A percentile compares a stretch with the other conserved stretches of the same genome.
These are phyloP conservation scores for Cytospora schulzeri DNA, from an alignment of 2,329 filamentous ascomycete species.

Conservation along the genomic window DNA sequence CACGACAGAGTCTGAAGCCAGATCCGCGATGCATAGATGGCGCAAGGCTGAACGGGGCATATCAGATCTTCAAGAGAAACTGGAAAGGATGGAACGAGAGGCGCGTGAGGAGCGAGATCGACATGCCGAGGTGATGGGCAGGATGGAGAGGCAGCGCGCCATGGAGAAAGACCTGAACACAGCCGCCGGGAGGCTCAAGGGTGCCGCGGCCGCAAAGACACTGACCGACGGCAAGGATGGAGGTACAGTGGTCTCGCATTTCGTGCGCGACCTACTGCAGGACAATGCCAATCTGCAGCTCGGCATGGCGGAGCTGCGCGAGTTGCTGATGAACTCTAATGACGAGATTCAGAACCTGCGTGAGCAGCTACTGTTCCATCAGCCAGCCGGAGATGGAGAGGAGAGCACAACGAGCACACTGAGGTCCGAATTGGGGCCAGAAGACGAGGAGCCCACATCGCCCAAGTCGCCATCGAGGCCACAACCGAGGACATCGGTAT, in stretches of 20 bases:
- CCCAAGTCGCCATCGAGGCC: constrained; percentile 26
- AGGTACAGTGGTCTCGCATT: constrained; percentile 83
- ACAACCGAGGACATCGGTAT: constrained; percentile 44
- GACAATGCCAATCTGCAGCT: constrained; percentile 94
- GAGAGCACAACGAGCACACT: constrained; percentile 55
- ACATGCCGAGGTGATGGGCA: constrained; percentile 76
- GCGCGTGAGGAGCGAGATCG: constrained; percentile 77
- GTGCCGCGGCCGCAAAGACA: constrained; percentile 72
- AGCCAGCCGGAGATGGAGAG: constrained; percentile 59
- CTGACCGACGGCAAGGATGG: constrained; percentile 60
- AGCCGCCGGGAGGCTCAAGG: constrained; percentile 78
- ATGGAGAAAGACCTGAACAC: constrained; percentile 82
- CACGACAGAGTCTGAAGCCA: constrained; percentile 72
- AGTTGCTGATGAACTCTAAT: constrained; percentile 88
- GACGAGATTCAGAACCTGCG: constrained; percentile 88
- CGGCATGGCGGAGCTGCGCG: constrained; percentile 85
- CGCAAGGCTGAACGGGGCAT: constrained; percentile 81
- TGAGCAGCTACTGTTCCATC: constrained; percentile 79
- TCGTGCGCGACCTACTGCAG: constrained; percentile 91
- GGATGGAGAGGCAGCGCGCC: constrained; percentile 80
- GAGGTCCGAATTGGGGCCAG: constrained; percentile 68
- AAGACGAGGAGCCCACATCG: constrained; percentile 36
- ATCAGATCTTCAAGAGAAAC: constrained; percentile 77
- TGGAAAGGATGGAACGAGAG: constrained; percentile 87
- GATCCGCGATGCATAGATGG: constrained; percentile 80